Base-by-base conservation (phyloP, 2,329 filamentous ascomycete species). In the Claviceps sp. region DNA sequence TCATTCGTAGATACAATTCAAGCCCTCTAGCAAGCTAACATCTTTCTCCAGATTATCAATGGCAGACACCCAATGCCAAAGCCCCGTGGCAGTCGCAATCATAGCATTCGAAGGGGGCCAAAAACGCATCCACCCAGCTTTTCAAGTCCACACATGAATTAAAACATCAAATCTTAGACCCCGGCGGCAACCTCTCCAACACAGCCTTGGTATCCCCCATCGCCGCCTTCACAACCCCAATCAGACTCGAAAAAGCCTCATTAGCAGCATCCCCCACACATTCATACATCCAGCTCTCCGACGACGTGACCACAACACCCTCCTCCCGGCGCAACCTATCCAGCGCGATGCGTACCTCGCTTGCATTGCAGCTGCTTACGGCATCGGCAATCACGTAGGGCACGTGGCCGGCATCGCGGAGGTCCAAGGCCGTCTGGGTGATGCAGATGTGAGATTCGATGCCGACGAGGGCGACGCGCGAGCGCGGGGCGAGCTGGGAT, bases 371-470 rank as follows among this genome's bases (percentile, higher is more conserved):
- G 69, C 85, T 91, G 62, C 85, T 90, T 43, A 97, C 90, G 36
- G 82, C 91, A 67, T 97, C 91, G 50, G 89, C 88, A 36, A 96
- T 74, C 40, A 97, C 73, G 66, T 94, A 95, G 6, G 96, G 91
- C 50, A 74, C 73, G 67, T 95, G 87, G 1, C 89, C 89, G 1
- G 76, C 75, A 22, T 74, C 72, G 44, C 93, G 71, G 47, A 95
- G 71, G 70, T 96, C 91, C 43, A 96, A 75, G 16, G 87, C 81
- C 43, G 91, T 96, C 75, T 97, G 91, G 54, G 88, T 90, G 34
- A 97, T 82, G 73, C 91, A 97, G 64, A 97, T 93, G 69, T 97
- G 91, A 42, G 81, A 80, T 70, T 97, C 91, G 64, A 97, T 95
- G 39, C 91, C 91, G 16, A 95, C 84, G 56, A 97, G 80, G 51